phyloP scores from a whole-genome alignment of 768 basidiomycete genomes.

The Mycena floridula region DNA sequence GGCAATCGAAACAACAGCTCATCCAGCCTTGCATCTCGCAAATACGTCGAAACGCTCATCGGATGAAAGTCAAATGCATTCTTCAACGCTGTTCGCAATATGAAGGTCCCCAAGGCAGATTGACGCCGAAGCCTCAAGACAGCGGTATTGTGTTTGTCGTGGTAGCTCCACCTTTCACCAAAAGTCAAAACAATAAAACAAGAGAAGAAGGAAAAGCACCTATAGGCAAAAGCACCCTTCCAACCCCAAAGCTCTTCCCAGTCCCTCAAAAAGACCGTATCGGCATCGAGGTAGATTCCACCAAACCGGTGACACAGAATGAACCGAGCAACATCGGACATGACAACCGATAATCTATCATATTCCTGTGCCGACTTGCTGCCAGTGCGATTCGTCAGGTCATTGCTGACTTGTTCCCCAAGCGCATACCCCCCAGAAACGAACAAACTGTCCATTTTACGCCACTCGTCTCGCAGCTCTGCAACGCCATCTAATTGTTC shows the following conservation, averaged over 20 bases:
- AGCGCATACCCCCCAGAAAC: constrained; percentile 81
- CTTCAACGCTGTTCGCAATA: constrained; percentile 88
- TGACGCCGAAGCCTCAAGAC: constrained; percentile 83
- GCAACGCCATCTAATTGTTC: constrained; percentile 91
- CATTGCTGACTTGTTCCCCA: constrained; percentile 48
- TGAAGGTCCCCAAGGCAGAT: constrained; percentile 83
- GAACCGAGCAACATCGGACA: constrained; percentile 92
- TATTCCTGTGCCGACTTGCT: constrained; percentile 67
- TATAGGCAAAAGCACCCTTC: constrained; percentile 90
- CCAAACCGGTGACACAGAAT: constrained; percentile 95
- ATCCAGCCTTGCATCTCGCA: constrained; percentile 76
- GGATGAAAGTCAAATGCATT: constrained; percentile 94
- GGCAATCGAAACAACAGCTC: constrained; percentile 74
- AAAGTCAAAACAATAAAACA: too few species aligned
- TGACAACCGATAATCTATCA: constrained; percentile 68
- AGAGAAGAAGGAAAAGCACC: too few species aligned
- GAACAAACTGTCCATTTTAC: constrained; percentile 74
- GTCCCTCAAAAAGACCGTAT: constrained; percentile 80
- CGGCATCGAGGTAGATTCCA: constrained; percentile 91
- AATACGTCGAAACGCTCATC: constrained; percentile 83
- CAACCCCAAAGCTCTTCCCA: constrained; percentile 98
- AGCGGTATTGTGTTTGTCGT: constrained; percentile 91
- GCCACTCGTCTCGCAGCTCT: constrained; percentile 89
- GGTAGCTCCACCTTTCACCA: constrained; percentile 92
- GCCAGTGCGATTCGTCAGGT: constrained; percentile 66